Conservation (phyloP, 1,284 basidiomycete species). For the Xanthoconium separans region DNA sequence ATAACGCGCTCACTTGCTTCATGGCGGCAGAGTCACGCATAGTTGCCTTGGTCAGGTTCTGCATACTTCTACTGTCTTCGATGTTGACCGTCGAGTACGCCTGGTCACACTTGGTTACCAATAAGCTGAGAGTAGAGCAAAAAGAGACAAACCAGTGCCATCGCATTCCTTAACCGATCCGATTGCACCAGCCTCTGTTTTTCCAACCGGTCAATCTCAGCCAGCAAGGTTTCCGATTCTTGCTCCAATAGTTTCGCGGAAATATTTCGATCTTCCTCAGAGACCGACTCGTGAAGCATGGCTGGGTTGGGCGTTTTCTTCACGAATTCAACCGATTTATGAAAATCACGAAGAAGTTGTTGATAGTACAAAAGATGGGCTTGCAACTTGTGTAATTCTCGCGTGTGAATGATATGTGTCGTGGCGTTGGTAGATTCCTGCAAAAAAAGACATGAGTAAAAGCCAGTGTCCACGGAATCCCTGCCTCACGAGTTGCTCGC, state of each 20-base stretch:
- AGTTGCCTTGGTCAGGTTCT: constrained; percentile 45
- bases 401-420: constrained; percentile 38
- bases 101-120: constrained; percentile 27
- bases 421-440: constrained; percentile 43
- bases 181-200: constrained; percentile 43
- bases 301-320: constrained; percentile 45
- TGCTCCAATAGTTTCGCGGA: constrained; percentile 35
- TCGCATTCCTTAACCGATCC: constrained; percentile 50
- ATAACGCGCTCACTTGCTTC: constrained; percentile 37
- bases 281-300: constrained; percentile 27
- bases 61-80: constrained; percentile 46
- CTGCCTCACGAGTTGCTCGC: constrained; percentile 37
- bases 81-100: constrained; percentile 52
- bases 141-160: constrained; percentile 39
- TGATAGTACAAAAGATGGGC: constrained; percentile 55
- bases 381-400: constrained; percentile 51
- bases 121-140: neutral
- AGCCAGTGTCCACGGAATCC: neutral
- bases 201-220: constrained; percentile 47
- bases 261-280: constrained; percentile 12
- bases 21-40: constrained; percentile 49
- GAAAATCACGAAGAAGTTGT: constrained; percentile 51
- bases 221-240: constrained; percentile 44
- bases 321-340: constrained; percentile 51
- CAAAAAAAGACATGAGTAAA: constrained; percentile 1